A percentile compares a stretch with the other conserved stretches of the same genome.
phyloP scores from a whole-genome alignment of 2,329 filamentous ascomycete genomes.

The Plenodomus lindquistii region DNA sequence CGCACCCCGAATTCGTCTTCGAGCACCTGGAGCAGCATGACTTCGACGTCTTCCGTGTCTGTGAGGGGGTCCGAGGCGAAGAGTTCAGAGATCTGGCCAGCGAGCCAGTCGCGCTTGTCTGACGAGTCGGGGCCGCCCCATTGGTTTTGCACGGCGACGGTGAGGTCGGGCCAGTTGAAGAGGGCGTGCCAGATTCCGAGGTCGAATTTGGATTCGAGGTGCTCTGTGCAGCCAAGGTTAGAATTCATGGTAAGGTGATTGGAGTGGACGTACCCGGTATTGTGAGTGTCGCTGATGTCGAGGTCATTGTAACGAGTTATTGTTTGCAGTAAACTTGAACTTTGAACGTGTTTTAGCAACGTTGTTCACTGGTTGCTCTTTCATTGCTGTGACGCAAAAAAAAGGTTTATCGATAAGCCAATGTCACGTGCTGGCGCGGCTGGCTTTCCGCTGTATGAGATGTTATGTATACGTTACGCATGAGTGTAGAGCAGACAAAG shows the following conservation, averaged over 20 bases:
- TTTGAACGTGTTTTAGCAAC: too few species aligned
- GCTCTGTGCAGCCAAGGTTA: constrained; percentile 26
- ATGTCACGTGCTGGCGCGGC: background rate
- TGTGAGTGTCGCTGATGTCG: background rate
- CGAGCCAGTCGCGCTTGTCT: constrained; percentile 97
- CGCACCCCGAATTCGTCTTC: constrained; percentile 93
- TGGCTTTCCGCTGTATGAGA: too few species aligned
- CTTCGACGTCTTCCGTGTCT: constrained; percentile 79
- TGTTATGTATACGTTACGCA: too few species aligned
- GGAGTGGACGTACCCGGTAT: background rate
- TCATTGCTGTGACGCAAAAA: background rate
- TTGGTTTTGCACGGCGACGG: constrained; percentile 80
- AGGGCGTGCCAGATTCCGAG: constrained; percentile 83
- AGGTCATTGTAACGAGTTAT: constrained; percentile 6
- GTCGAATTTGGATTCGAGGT: constrained; percentile 61
- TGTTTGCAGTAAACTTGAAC: background rate
- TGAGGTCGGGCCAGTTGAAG: constrained; percentile 85
- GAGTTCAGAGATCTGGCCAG: constrained; percentile 81
- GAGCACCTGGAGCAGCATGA: constrained; percentile 86
- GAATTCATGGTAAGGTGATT: background rate
- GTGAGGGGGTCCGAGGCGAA: constrained; percentile 64
- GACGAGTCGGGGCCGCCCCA: constrained; percentile 83
- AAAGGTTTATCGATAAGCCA: background rate
- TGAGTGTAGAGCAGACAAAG: too few species aligned
- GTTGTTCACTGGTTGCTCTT: background rate